Conservation (phyloP, 1,284 basidiomycete genomes). For the Austropuccinia psidii region DNA sequence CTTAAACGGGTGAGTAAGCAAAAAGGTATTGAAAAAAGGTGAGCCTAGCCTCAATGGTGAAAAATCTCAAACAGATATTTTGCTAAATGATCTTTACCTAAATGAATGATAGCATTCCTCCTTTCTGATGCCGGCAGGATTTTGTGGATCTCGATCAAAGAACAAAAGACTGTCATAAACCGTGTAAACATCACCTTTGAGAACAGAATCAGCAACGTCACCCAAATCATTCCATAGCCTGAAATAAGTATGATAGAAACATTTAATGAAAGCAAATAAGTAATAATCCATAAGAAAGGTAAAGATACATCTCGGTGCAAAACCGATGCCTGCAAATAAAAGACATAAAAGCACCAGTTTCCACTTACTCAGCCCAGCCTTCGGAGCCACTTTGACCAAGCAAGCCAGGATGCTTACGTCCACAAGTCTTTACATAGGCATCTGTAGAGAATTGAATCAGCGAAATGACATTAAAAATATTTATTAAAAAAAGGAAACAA, state of each 20-base stretch:
- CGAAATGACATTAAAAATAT: not conserved
- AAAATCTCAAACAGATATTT: too few relatives aligned
- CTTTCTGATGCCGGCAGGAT: constrained; percentile 21
- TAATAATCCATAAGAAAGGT: not conserved
- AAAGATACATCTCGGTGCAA: not conserved
- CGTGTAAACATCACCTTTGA: constrained; percentile 26
- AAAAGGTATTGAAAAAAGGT: too few relatives aligned
- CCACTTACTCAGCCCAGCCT: constrained; percentile 40
- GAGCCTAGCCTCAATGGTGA: too few relatives aligned
- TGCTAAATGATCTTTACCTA: constrained; percentile 15
- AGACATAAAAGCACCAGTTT: too few relatives aligned
- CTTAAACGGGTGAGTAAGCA: not conserved
- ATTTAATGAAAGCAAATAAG: too few relatives aligned
- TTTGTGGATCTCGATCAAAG: constrained; percentile 31
- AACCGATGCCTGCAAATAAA: too few relatives aligned
- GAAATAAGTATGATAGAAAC: too few relatives aligned
- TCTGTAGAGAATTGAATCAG: not conserved
- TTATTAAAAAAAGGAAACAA: not conserved
- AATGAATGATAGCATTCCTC: constrained; percentile 36
- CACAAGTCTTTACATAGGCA: constrained; percentile 38
- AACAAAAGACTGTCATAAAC: constrained; percentile 33
- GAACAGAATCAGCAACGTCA: constrained; percentile 19
- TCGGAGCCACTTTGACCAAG: constrained; percentile 38
- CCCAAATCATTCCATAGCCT: constrained; percentile 33
- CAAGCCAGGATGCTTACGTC: constrained; percentile 39